phyloP scores from a whole-genome alignment of 78 protist species.

The Dictyostelium purpureum region DNA sequence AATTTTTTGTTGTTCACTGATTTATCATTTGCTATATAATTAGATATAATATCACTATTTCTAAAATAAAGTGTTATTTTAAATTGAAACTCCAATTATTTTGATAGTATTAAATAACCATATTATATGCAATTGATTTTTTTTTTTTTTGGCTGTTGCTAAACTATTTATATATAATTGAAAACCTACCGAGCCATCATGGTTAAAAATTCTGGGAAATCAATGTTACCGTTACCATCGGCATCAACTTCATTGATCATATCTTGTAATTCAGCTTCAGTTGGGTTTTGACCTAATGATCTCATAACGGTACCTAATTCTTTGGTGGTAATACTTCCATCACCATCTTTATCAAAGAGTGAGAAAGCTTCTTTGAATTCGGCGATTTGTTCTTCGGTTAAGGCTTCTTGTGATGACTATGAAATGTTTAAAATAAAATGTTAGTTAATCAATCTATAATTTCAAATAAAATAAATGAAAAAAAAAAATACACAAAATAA shows the following conservation, averaged over 20 bases:
- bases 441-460: too few relatives aligned
- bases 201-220: constrained; percentile 97
- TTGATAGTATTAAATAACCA: too few relatives aligned
- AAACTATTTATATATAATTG: too few relatives aligned
- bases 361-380: constrained; percentile 99
- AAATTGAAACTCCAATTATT: too few relatives aligned
- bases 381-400: constrained; percentile 97
- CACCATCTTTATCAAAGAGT: constrained; percentile 97
- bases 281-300: constrained; percentile 98
- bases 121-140: too few relatives aligned
- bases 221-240: constrained; percentile 93
- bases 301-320: constrained; percentile 92
- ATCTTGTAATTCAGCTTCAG: constrained; percentile 98
- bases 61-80: too few relatives aligned
- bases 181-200: constrained; percentile 81
- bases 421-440: not conserved
- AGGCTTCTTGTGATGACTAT: constrained; percentile 32
- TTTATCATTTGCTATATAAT: too few relatives aligned
- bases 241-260: constrained; percentile 99
- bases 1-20: too few relatives aligned
- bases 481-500: too few relatives aligned
- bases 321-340: constrained; percentile 97
- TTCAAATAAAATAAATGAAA: too few relatives aligned
- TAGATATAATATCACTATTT: not conserved
- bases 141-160: too few relatives aligned